A percentile compares a stretch with the other conserved stretches of the same genome.
These are phyloP conservation scores for Uronychia binucleata DNA, from an alignment of 73 alveolate species.

Conservation along the genomic window DNA sequence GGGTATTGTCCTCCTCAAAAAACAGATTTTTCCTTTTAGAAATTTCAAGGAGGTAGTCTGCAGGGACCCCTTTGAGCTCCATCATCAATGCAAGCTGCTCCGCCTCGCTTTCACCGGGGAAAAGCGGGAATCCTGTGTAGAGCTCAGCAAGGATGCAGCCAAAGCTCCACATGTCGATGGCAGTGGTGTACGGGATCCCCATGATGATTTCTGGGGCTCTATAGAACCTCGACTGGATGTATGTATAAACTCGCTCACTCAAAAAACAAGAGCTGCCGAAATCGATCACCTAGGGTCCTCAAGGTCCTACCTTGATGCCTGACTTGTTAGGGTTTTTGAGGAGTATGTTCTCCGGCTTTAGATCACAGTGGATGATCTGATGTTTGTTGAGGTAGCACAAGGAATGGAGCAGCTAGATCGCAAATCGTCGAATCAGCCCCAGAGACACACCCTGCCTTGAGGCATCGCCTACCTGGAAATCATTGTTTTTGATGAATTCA, in stretches of 20 bases:
- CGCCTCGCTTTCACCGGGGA: conserved; percentile 67
- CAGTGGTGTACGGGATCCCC: conserved; percentile 68
- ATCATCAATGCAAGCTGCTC: conserved; percentile 59
- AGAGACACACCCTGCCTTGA: conserved; percentile 62
- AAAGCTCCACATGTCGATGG: conserved; percentile 77
- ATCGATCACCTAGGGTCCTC: too few species aligned
- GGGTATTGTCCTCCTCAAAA: conserved; percentile 64
- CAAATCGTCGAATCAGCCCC: conserved; percentile 76
- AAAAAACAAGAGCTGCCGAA: conserved; percentile 83
- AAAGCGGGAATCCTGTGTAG: conserved; percentile 63
- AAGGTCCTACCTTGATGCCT: conserved; percentile 36
- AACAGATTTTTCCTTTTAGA: conserved; percentile 65
- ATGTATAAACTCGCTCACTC: conserved; percentile 61
- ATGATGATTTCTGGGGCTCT: conserved; percentile 71
- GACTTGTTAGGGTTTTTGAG: conserved; percentile 66
- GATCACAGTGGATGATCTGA: conserved; percentile 80
- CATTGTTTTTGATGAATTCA: conserved; percentile 27
- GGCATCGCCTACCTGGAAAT: conserved; percentile 36
- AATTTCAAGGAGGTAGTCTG: conserved; percentile 36
- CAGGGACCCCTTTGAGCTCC: conserved; percentile 59
- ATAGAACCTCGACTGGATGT: conserved; percentile 61
- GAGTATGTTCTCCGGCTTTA: conserved; percentile 86
- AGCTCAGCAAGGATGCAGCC: conserved; percentile 69
- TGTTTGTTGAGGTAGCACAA: conserved; percentile 71
- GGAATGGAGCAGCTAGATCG: conserved; percentile 81